Evolutionary conservation across 1,284 basidiomycete genomes (phyloP).

Genomic region (Moniliophthora roreri): DNA sequence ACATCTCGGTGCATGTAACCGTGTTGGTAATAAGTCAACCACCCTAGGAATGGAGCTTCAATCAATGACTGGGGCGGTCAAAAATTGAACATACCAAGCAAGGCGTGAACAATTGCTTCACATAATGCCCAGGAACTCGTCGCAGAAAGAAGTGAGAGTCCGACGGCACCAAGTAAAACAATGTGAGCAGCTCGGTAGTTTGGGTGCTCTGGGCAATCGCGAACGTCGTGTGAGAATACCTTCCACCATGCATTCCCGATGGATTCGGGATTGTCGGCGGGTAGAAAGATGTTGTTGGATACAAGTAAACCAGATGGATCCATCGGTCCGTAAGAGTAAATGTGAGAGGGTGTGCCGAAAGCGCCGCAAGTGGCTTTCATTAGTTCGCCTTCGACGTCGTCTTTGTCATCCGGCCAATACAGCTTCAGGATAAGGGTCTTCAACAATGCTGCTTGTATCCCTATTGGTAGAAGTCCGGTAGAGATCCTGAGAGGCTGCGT

Average conservation of each 20-base stretch:
- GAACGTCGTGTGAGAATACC: background rate
- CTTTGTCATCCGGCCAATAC: background rate
- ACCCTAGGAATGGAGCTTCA: constrained; percentile 3
- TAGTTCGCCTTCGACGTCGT: background rate
- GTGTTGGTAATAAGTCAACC: constrained; percentile 7
- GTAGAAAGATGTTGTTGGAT: constrained; percentile 2
- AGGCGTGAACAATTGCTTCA: constrained; percentile 10
- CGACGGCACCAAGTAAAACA: background rate
- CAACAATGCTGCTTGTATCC: no score
- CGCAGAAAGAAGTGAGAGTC: background rate
- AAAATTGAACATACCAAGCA: constrained; percentile 8
- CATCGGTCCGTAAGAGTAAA: background rate
- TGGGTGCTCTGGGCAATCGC: background rate
- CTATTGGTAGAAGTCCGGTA: no score
- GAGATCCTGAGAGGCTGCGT: no score
- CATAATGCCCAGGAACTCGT: background rate
- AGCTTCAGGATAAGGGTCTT: constrained; percentile 1
- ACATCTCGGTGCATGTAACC: constrained; percentile 12
- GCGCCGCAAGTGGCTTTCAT: background rate
- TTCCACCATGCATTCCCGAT: background rate
- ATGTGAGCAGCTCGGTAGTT: background rate
- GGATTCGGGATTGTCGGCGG: background rate
- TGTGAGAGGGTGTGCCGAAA: constrained; percentile 1
- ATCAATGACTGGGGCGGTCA: background rate
- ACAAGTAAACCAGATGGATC: background rate